Evolutionary conservation across 1,284 basidiomycete species (phyloP).

Genomic region (Porogramme epimiltina): DNA sequence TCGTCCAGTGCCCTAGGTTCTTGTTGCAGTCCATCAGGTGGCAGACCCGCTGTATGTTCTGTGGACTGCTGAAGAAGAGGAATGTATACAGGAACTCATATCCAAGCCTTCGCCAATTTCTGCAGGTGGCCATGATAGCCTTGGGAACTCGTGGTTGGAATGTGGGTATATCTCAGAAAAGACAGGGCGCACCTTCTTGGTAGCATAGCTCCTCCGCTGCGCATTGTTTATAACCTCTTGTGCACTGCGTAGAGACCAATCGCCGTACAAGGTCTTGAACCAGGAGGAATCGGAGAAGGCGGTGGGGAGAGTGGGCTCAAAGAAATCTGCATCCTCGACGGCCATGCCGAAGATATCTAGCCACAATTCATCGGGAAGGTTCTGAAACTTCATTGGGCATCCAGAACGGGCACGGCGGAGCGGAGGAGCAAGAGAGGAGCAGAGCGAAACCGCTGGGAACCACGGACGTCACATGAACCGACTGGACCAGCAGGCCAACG

Average conservation of each 20-base stretch:
- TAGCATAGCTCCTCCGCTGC: conserved; percentile 59
- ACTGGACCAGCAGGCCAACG: background rate
- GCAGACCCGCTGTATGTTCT: conserved; percentile 49
- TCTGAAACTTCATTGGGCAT: conserved; percentile 21
- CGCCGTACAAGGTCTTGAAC: conserved; percentile 47
- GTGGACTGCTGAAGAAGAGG: conserved; percentile 61
- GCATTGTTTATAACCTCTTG: conserved; percentile 54
- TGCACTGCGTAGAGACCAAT: conserved; percentile 62
- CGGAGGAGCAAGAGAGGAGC: background rate
- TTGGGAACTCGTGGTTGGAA: conserved; percentile 27
- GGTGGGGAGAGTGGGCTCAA: conserved; percentile 56
- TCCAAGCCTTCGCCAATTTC: conserved; percentile 44
- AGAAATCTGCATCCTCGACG: conserved; percentile 64
- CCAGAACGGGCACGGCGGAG: background rate
- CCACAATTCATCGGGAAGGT: conserved; percentile 68
- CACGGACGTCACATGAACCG: conserved; percentile 3
- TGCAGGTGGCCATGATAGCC: conserved; percentile 65
- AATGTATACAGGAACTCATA: conserved; percentile 65
- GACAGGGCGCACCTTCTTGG: conserved; percentile 54
- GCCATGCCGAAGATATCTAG: conserved; percentile 67
- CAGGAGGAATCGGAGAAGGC: conserved; percentile 62
- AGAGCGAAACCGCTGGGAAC: conserved; percentile 1
- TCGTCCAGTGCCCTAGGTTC: conserved; percentile 64
- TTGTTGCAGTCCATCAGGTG: conserved; percentile 49
- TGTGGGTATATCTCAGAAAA: background rate